phyloP scores from a whole-genome alignment of 1,284 basidiomycete genomes.

The Amylostereum areolatum region DNA sequence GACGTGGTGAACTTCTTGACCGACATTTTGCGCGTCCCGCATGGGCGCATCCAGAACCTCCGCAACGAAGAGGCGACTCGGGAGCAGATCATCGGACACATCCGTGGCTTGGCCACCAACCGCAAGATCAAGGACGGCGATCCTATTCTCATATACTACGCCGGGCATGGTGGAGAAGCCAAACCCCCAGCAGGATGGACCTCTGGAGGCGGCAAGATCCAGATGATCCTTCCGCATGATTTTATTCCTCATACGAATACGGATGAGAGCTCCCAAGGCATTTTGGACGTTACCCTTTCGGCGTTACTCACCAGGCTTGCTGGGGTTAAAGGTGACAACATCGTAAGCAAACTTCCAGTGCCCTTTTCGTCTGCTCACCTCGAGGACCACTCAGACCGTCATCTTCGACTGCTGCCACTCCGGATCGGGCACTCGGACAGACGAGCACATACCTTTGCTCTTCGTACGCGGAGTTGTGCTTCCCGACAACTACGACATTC shows the following conservation, averaged over 20 bases:
- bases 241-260: not conserved
- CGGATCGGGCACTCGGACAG: constrained; percentile 19
- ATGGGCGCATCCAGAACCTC: not conserved
- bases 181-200: constrained; percentile 4
- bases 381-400: constrained; percentile 21
- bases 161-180: constrained; percentile 26
- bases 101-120: constrained; percentile 21
- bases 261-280: too few species aligned
- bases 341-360: constrained; percentile 18
- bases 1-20: not conserved
- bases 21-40: not conserved
- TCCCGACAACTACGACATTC: constrained; percentile 13
- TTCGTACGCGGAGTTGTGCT: constrained; percentile 16
- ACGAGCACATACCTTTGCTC: constrained; percentile 5
- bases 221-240: constrained; percentile 21
- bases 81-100: constrained; percentile 17
- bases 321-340: constrained; percentile 26
- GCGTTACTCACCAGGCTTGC: too few species aligned
- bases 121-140: constrained; percentile 18
- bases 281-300: too few species aligned
- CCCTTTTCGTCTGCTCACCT: not conserved
- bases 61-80: not conserved
- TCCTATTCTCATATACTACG: constrained; percentile 30
- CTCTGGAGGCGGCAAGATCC: constrained; percentile 11
- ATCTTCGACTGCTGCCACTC: constrained; percentile 35